Evolutionary conservation across 192 early-diverging fungal genomes (phyloP).

Genomic region (Coemansia aciculifera): DNA sequence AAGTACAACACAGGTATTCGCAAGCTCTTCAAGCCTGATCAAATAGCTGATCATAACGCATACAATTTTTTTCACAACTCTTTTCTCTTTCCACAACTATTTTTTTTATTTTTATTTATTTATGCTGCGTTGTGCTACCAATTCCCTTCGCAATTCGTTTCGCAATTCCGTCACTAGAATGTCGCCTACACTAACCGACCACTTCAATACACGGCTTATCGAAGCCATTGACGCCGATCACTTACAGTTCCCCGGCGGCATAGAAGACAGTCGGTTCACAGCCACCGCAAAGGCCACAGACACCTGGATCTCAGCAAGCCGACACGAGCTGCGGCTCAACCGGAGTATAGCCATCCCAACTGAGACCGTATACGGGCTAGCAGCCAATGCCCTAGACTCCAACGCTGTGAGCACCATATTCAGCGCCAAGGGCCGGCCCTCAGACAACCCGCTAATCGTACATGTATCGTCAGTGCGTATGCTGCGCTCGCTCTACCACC

Average conservation of each 20-base stretch:
- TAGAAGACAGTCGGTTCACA: slow-evolving; percentile 35
- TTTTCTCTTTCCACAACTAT: not conserved
- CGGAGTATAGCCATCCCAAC: slow-evolving; percentile 89
- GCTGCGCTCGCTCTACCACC: slow-evolving; percentile 66
- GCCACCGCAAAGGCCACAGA: slow-evolving; percentile 1
- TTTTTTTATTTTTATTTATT: not conserved
- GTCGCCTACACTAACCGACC: not conserved
- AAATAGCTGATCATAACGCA: not conserved
- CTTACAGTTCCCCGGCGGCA: slow-evolving; percentile 12
- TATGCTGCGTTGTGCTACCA: not conserved
- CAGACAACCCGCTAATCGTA: slow-evolving; percentile 97
- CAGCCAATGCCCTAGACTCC: slow-evolving; percentile 76
- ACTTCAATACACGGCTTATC: slow-evolving; percentile 24
- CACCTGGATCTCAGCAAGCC: slow-evolving; percentile 56
- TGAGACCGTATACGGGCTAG: slow-evolving; percentile 98
- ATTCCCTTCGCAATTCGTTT: not conserved
- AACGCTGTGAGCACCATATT: slow-evolving; percentile 77
- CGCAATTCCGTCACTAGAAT: slow-evolving; percentile 3
- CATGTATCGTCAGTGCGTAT: slow-evolving; percentile 91
- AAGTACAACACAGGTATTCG: too few species aligned
- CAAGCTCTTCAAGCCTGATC: not conserved
- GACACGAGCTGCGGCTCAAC: slow-evolving; percentile 57
- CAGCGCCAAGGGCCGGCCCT: slow-evolving; percentile 82
- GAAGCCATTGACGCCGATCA: slow-evolving; percentile 13
- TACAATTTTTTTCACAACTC: not conserved